These are phyloP conservation scores for Russula dissimulans DNA, from an alignment of 768 basidiomycete genomes.

Conservation along the genomic window DNA sequence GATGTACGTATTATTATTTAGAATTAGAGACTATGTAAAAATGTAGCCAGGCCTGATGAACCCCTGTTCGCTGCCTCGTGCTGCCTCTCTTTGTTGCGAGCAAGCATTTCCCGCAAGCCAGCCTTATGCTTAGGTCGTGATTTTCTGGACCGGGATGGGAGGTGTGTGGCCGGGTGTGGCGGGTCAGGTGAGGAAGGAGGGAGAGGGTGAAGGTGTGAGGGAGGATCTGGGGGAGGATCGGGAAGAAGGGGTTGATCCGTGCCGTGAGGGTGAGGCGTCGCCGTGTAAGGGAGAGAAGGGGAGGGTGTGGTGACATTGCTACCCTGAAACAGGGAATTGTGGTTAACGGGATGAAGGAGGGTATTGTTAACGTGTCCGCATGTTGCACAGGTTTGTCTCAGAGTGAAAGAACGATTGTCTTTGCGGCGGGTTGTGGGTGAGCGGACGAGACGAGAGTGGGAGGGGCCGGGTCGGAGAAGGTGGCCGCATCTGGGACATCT, in stretches of 20 bases:
- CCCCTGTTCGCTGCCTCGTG: conserved; percentile 25
- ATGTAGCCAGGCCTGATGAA: conserved; percentile 5
- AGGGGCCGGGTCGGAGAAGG: conserved; percentile 35
- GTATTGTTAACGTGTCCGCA: conserved; percentile 25
- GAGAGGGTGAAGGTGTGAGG: not conserved
- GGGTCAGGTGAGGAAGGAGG: no score
- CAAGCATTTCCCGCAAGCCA: conserved; percentile 54
- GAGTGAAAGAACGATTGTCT: not conserved
- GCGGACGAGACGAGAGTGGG: conserved; percentile 30
- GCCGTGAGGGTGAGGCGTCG: not conserved
- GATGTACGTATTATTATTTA: not conserved
- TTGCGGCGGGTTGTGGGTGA: conserved; percentile 17
- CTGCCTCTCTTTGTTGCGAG: conserved; percentile 47
- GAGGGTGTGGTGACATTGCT: not conserved
- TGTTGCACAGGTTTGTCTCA: conserved; percentile 20
- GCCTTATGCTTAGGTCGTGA: conserved; percentile 44
- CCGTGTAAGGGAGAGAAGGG: not conserved
- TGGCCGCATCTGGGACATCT: conserved; percentile 50
- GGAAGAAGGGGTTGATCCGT: not conserved
- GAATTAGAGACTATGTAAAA: conserved; percentile 11
- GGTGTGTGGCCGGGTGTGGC: not conserved
- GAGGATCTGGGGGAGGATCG: not conserved
- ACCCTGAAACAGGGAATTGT: not conserved
- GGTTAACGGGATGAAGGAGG: conserved; percentile 16
- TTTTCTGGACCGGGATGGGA: conserved; percentile 6